phyloP scores from a whole-genome alignment of 139 green algal species.

The Pleodorina starrii region DNA sequence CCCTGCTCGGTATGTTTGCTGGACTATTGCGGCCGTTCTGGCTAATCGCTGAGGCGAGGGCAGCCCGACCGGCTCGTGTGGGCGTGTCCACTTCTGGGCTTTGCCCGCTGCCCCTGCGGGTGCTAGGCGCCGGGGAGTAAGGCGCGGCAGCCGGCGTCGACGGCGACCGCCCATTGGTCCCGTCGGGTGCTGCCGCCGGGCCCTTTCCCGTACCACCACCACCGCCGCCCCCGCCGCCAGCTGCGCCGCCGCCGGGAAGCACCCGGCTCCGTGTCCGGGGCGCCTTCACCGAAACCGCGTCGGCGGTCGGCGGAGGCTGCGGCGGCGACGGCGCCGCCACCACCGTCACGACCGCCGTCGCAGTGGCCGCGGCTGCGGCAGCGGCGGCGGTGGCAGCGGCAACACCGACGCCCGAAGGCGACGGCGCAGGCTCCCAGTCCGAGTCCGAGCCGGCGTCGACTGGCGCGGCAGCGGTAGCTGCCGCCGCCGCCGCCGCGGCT shows the following conservation, averaged over 20 bases:
- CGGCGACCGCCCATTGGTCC: not conserved
- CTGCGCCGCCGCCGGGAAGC: not conserved
- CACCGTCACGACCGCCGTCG: not conserved
- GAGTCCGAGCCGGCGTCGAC: not conserved
- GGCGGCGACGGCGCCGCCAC: too few relatives aligned
- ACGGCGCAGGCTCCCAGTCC: not conserved
- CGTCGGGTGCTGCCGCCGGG: not conserved
- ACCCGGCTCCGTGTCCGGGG: not conserved
- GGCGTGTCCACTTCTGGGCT: not conserved
- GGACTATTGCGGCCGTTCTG: conserved; percentile 19
- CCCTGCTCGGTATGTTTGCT: not conserved
- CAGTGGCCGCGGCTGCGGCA: not conserved
- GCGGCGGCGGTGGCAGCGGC: not conserved
- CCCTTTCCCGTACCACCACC: not conserved
- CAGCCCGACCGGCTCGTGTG: not conserved
- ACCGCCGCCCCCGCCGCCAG: not conserved
- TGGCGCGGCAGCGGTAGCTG: not conserved
- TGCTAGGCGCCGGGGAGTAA: not conserved
- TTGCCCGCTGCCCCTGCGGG: not conserved
- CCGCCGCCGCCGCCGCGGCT: not conserved
- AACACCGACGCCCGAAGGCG: not conserved
- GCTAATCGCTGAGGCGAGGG: not conserved
- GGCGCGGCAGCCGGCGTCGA: not conserved
- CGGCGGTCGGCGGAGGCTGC: too few relatives aligned
- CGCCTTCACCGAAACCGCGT: not conserved